Evolutionary conservation across 371 early-diverging fungal species (phyloP).

Genomic region (Funneliformis caledonium): DNA sequence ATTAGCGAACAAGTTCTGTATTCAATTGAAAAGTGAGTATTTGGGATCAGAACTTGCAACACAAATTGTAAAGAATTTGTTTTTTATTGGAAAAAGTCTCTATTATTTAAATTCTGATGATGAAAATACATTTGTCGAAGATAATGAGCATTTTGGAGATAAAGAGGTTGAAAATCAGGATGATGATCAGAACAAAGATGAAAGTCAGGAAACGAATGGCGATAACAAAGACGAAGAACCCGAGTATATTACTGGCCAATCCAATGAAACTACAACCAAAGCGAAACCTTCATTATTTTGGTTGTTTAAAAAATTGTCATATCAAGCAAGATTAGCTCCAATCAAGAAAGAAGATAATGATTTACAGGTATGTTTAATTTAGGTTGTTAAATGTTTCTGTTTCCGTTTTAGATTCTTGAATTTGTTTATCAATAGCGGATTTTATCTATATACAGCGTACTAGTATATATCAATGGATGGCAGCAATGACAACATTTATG

Average conservation of each 20-base stretch:
- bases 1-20: constrained; percentile 63
- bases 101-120: constrained; percentile 51
- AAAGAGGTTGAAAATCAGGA: constrained; percentile 48
- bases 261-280: constrained; percentile 13
- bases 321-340: constrained; percentile 65
- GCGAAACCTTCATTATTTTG: constrained; percentile 59
- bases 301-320: constrained; percentile 70
- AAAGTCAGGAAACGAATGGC: constrained; percentile 42
- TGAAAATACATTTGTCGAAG: constrained; percentile 48
- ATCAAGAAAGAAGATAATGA: constrained; percentile 53
- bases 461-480: constrained; percentile 87
- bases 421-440: constrained; percentile 27
- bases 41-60: constrained; percentile 80
- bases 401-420: background rate
- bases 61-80: constrained; percentile 92
- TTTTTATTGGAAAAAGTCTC: constrained; percentile 86
- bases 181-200: constrained; percentile 42
- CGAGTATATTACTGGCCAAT: background rate
- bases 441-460: constrained; percentile 60
- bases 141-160: constrained; percentile 51
- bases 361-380: constrained; percentile 52
- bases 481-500: constrained; percentile 78
- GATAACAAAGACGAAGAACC: background rate
- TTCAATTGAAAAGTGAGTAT: constrained; percentile 75
- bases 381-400: background rate